A percentile compares a stretch with the other conserved stretches of the same genome.
These are phyloP conservation scores for Aristolochia fimbriata DNA, from an alignment of 164 flowering plant genomes.

Conservation along the genomic window DNA sequence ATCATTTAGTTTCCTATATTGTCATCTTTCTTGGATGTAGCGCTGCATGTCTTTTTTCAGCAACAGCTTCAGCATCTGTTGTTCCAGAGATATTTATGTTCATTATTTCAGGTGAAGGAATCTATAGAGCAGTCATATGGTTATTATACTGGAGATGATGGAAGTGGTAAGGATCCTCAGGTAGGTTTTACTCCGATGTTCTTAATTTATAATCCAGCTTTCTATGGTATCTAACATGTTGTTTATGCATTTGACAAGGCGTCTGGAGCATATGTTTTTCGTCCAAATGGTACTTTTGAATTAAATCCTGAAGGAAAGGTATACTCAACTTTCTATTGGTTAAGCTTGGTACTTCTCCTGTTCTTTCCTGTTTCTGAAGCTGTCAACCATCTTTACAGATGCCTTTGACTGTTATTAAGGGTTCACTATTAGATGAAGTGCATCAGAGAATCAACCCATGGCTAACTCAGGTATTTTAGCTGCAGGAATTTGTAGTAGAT, in stretches of 20 bases:
- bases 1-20: background rate
- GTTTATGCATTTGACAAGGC: slow-evolving; percentile 39
- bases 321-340: background rate
- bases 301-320: slow-evolving; percentile 54
- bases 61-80: background rate
- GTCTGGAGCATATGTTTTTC: slow-evolving; percentile 94
- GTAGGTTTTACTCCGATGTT: slow-evolving; percentile 16
- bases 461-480: slow-evolving; percentile 67
- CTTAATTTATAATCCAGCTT: no score
- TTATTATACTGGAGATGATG: slow-evolving; percentile 56
- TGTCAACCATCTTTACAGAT: slow-evolving; percentile 28
- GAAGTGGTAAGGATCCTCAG: slow-evolving; percentile 69
- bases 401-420: slow-evolving; percentile 50
- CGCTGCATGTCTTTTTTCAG: no score
- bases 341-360: background rate
- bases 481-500: background rate
- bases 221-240: background rate
- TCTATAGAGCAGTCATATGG: slow-evolving; percentile 49
- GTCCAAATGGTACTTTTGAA: slow-evolving; percentile 72
- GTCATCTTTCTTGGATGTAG: no score
- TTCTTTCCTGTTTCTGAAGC: background rate
- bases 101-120: slow-evolving; percentile 36
- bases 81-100: slow-evolving; percentile 1
- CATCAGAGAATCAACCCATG: slow-evolving; percentile 68
- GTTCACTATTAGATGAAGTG: slow-evolving; percentile 78